Percentiles rank a stretch among this genome's conserved stretches.
These are phyloP conservation scores for Cryphonectria nitschkei DNA, from an alignment of 2,329 filamentous ascomycete genomes.

Conservation along the genomic window DNA sequence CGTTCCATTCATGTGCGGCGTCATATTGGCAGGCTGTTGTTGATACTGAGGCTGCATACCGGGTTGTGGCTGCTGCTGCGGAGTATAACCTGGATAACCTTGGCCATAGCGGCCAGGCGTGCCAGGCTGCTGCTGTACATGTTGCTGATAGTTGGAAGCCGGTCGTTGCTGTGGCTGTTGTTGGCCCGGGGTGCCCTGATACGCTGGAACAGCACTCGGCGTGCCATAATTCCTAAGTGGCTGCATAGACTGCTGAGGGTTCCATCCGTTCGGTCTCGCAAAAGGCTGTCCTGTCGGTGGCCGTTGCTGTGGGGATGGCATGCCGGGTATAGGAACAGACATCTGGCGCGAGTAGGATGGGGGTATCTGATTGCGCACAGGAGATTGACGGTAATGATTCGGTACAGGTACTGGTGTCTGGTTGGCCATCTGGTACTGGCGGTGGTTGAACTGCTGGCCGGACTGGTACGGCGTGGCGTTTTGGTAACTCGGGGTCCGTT, in stretches of 20 bases:
- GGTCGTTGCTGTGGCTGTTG: conserved; percentile 42
- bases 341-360: conserved; percentile 43
- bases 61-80: conserved; percentile 33
- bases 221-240: conserved; percentile 54
- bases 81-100: conserved; percentile 34
- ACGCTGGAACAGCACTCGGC: conserved; percentile 49
- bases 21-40: conserved; percentile 41
- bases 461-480: conserved; percentile 43
- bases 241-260: conserved; percentile 53
- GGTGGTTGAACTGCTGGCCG: conserved; percentile 47
- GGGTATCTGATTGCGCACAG: conserved; percentile 44
- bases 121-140: conserved; percentile 46
- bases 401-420: conserved; percentile 48
- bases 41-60: conserved; percentile 32
- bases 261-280: conserved; percentile 53
- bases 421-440: conserved; percentile 53
- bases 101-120: conserved; percentile 46
- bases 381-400: conserved; percentile 52
- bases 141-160: conserved; percentile 44
- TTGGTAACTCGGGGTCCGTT: conserved; percentile 44
- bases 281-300: conserved; percentile 47
- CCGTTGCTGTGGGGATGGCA: conserved; percentile 44
- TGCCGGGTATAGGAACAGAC: conserved; percentile 43
- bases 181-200: conserved; percentile 47
- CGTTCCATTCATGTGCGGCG: conserved; percentile 50